Evolutionary conservation across 129 eudicot genomes (phyloP), one percentile per base, ranked within the genome.

Genomic region (Tanacetum coccineum): DNA sequence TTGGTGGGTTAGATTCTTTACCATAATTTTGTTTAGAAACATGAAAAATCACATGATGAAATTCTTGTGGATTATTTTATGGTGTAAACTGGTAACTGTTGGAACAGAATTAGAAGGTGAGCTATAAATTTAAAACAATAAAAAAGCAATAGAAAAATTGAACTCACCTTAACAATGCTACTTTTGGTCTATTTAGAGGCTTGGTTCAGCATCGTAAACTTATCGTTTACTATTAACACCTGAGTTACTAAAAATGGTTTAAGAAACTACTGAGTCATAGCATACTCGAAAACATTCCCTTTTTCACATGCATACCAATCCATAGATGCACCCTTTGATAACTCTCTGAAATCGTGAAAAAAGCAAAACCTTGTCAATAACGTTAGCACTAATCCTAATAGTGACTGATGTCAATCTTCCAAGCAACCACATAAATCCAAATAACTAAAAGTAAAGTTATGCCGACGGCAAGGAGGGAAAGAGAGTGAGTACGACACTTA

Each of bases 1-100:
- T 76, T 62, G 74, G 65, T 76, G 62, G 80, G 64, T 68, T 75
- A 60, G 70, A 75, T 68, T 75, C 74, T 48, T 50, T 68, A 39
- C 68, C 30, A 49, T 21, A 30, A 75, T 49, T 67, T 36, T 40
- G 48, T 54, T 54, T 64, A 10, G 9, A 60, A 61, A 72, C 49
- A 39, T 17, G 42, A 39, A 68, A 53, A 39, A 9, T 2, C 67
- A 42, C 52, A 40, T 40, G 67, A 17, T 40, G 18, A 32, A 61
- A 61, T 62, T 62, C 51, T 13, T 42, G 32, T 62, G 25, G 45
- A n/a, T 14, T 32, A 15, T 15, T 36, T 60, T n/a, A n/a, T 61
- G 25, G 48, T 32, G 26, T 39, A 32, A 39, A 36, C 6, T 15
- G 65, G 47, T 14, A 13, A 15, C 9, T 60, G 32, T 44, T 60